Conservation (phyloP, 1,284 basidiomycete genomes). For the Puccinia hordei region DNA sequence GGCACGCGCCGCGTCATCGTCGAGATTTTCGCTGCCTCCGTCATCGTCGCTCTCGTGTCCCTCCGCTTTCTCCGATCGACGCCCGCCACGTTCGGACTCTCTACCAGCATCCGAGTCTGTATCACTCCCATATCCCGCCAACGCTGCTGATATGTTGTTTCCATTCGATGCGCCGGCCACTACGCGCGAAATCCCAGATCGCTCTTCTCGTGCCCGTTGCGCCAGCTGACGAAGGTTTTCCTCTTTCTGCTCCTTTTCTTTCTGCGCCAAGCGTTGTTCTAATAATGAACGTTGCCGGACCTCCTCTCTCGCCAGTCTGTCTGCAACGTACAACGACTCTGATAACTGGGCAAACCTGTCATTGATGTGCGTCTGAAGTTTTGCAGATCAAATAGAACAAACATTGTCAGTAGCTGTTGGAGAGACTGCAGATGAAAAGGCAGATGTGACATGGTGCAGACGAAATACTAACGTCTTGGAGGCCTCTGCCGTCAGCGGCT, state of each 20-base stretch:
- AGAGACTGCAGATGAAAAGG: not conserved
- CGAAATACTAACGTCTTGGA: constrained; percentile 81
- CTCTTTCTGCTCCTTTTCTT: constrained; percentile 96
- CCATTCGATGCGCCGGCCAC: constrained; percentile 56
- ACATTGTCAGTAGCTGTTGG: constrained; percentile 42
- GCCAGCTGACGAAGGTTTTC: constrained; percentile 91
- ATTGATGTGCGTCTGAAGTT: constrained; percentile 82
- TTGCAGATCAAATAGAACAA: constrained; percentile 26
- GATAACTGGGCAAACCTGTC: constrained; percentile 99
- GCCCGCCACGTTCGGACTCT: constrained; percentile 27
- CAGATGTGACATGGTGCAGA: not conserved
- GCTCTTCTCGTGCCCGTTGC: constrained; percentile 91
- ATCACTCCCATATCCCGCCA: constrained; percentile 66
- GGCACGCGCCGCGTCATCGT: constrained; percentile 80
- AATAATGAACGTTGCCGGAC: constrained; percentile 92
- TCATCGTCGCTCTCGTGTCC: not conserved
- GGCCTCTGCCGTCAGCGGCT: constrained; percentile 91
- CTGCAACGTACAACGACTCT: constrained; percentile 92
- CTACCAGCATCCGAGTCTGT: constrained; percentile 50
- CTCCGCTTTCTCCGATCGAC: not conserved
- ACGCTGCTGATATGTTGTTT: constrained; percentile 69
- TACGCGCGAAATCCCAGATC: constrained; percentile 68
- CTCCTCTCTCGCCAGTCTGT: constrained; percentile 95
- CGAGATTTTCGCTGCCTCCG: constrained; percentile 62
- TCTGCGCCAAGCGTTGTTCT: constrained; percentile 97